phyloP scores from a whole-genome alignment of 2,329 filamentous ascomycete species.

The Trichoderma brevicompactum region DNA sequence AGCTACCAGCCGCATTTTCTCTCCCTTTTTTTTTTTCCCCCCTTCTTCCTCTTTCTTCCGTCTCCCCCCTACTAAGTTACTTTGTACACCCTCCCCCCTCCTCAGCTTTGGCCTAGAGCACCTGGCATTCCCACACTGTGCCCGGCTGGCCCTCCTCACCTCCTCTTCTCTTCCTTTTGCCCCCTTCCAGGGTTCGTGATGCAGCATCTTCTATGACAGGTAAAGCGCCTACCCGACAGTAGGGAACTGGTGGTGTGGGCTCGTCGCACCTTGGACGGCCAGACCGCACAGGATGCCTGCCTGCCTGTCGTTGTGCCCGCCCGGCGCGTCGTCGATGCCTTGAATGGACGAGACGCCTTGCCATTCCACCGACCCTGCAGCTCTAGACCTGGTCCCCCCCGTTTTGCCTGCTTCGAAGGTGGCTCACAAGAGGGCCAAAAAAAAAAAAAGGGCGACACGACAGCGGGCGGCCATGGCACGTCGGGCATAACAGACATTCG shows the following conservation, averaged over 20 bases:
- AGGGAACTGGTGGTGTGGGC: conserved; percentile 30
- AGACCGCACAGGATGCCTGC: conserved; percentile 14
- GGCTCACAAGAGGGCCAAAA: too few species aligned
- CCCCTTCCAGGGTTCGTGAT: conserved; percentile 18
- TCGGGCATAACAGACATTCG: too few species aligned
- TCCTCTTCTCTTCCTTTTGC: not conserved
- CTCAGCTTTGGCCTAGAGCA: too few species aligned
- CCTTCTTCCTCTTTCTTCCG: not conserved
- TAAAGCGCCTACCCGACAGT: conserved; percentile 26
- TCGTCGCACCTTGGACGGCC: conserved; percentile 13
- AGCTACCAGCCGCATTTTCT: not conserved
- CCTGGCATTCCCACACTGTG: too few species aligned
- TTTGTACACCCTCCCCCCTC: not conserved
- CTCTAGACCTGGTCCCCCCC: conserved; percentile 1
- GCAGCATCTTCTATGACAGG: conserved; percentile 25
- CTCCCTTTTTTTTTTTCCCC: not conserved
- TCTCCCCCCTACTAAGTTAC: not conserved
- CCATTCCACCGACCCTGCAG: conserved; percentile 6
- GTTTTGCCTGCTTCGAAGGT: not conserved
- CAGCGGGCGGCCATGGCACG: too few species aligned
- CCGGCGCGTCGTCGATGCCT: conserved; percentile 3
- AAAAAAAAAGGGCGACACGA: too few species aligned
- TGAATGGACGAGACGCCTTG: conserved; percentile 19
- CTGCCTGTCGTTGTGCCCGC: conserved; percentile 12
- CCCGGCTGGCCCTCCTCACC: too few species aligned